Evolutionary conservation across 176 grass and related monocot genomes (phyloP).

Genomic region (Triticum timopheevii): DNA sequence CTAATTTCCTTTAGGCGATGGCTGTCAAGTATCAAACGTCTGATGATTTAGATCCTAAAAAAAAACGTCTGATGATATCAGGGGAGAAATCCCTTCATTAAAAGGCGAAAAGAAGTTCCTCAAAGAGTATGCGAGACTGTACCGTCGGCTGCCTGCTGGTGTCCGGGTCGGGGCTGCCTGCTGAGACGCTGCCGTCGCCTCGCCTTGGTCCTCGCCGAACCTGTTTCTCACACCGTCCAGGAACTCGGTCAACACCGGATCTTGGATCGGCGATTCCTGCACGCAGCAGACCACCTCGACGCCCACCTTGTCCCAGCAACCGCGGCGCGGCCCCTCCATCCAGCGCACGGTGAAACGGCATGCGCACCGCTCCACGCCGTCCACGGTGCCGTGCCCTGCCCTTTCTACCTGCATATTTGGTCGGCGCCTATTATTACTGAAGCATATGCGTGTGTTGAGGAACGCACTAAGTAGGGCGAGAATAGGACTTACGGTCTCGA

Average conservation of each 20-base stretch:
- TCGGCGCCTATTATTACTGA: background rate
- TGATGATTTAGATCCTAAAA: too few relatives aligned
- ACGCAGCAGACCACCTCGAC: slow-evolving; percentile 27
- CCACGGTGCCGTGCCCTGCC: background rate
- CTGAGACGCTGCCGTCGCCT: too few relatives aligned
- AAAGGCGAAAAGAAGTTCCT: background rate
- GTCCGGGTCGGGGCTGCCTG: too few relatives aligned
- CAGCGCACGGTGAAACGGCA: slow-evolving; percentile 37
- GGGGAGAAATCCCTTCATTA: background rate
- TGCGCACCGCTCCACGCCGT: slow-evolving; percentile 31
- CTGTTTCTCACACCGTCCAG: slow-evolving; percentile 16
- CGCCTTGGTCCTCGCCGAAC: too few relatives aligned
- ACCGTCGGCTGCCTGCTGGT: too few relatives aligned
- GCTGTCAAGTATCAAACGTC: background rate
- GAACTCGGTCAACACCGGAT: slow-evolving; percentile 32
- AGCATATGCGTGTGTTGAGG: background rate
- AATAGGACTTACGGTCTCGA: slow-evolving; percentile 18
- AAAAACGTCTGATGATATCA: background rate
- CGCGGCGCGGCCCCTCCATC: slow-evolving; percentile 18
- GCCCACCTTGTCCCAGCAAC: background rate
- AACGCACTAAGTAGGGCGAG: background rate
- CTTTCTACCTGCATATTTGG: background rate
- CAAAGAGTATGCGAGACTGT: too few relatives aligned
- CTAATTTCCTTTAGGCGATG: background rate
- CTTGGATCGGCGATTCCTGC: slow-evolving; percentile 19